Conservation (phyloP, 768 basidiomycete species). For the Boletus tylopilopsis region DNA sequence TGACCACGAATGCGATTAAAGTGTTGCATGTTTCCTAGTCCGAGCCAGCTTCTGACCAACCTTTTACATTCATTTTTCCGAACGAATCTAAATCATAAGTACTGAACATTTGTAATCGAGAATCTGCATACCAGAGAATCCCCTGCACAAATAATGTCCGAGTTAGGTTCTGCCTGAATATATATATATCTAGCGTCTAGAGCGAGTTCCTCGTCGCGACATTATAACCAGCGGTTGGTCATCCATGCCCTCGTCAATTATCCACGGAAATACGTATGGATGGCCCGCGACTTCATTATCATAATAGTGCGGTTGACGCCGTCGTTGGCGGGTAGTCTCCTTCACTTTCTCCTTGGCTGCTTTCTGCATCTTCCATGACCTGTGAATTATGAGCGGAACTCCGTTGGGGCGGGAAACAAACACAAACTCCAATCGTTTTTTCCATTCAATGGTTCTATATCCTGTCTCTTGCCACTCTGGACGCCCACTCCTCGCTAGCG, state of each 20-base stretch:
- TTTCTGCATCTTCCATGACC: conserved; percentile 29
- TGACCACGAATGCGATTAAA: conserved; percentile 25
- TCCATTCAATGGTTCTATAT: conserved; percentile 47
- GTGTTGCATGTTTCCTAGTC: neutral
- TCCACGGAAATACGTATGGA: conserved; percentile 1
- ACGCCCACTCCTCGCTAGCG: conserved; percentile 43
- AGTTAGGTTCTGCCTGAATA: neutral
- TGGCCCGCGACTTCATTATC: conserved; percentile 11
- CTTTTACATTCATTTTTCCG: neutral
- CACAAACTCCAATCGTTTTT: conserved; percentile 50
- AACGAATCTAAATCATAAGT: neutral
- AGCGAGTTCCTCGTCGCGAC: conserved; percentile 17
- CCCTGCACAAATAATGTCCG: neutral
- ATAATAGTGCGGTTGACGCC: conserved; percentile 13
- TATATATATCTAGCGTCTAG: conserved; percentile 9
- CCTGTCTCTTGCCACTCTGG: conserved; percentile 54
- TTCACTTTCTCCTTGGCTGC: conserved; percentile 18
- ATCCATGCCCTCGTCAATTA: conserved; percentile 3
- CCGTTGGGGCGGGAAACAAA: neutral
- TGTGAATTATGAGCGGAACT: conserved; percentile 1
- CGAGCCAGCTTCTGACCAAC: neutral
- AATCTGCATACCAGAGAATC: neutral
- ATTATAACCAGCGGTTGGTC: neutral
- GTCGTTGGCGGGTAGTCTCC: conserved; percentile 8
- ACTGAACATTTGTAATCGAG: neutral